Evolutionary conservation across 441 rosid species (phyloP).

Genomic region (Erodium texanum): DNA sequence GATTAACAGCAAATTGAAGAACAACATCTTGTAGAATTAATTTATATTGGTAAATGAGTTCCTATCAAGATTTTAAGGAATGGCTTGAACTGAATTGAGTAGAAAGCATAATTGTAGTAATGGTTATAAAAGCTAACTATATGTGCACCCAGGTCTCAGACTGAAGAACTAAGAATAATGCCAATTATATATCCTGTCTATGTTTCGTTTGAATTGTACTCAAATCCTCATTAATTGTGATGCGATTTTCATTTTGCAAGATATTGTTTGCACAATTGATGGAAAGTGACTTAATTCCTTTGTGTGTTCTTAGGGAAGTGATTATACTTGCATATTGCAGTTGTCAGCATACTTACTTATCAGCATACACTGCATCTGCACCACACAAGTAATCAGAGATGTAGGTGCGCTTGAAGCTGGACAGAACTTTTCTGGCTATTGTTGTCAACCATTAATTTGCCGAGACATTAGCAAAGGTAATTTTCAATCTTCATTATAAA

Average conservation of each 20-base stretch:
- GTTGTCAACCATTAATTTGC: background rate
- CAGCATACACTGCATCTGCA: background rate
- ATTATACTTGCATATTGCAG: too few relatives aligned
- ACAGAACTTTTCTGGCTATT: background rate
- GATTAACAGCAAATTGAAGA: background rate
- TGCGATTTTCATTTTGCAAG: background rate
- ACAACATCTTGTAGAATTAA: too few relatives aligned
- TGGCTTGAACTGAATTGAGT: background rate
- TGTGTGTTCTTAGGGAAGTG: background rate
- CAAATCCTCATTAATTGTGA: background rate
- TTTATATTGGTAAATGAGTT: too few relatives aligned
- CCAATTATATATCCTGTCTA: background rate
- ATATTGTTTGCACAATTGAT: background rate
- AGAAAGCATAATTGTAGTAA: background rate
- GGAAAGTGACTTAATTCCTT: background rate
- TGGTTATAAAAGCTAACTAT: background rate
- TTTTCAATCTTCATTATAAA: background rate
- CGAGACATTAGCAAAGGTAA: background rate
- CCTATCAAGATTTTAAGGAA: background rate
- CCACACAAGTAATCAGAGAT: background rate
- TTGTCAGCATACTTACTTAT: too few relatives aligned
- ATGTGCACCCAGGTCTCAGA: background rate
- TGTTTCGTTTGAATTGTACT: background rate
- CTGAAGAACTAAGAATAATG: background rate
- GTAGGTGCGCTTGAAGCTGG: background rate